Evolutionary conservation across 2,329 filamentous ascomycete genomes (phyloP).

Genomic region (Cladobotryum mycophilum): DNA sequence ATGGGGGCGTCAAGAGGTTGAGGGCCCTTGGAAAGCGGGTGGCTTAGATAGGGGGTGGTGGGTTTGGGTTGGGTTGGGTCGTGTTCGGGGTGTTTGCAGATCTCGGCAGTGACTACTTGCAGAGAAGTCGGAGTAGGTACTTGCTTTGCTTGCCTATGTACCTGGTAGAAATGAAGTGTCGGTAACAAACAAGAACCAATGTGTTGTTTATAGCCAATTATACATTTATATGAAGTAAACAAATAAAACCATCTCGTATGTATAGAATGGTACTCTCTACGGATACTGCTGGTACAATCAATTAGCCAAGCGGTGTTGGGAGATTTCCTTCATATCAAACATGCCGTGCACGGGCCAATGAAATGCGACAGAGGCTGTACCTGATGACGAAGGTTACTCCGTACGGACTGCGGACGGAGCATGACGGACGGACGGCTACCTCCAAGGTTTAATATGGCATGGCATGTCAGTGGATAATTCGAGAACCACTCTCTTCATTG

Average conservation of each 20-base stretch:
- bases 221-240: no score
- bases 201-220: no score
- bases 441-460: neutral
- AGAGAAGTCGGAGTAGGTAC: no score
- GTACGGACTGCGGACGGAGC: neutral
- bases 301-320: neutral
- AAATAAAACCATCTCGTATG: no score
- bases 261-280: no score
- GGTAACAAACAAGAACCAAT: no score
- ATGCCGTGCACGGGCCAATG: slow-evolving; percentile 10
- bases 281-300: no score
- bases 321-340: neutral
- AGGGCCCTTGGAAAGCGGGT: slow-evolving; percentile 40
- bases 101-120: neutral
- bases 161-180: neutral
- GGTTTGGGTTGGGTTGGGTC: neutral
- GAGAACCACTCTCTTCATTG: no score
- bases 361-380: neutral
- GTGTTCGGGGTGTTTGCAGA: neutral
- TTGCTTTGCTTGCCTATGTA: no score
- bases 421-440: neutral
- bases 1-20: slow-evolving; percentile 86
- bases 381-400: slow-evolving; percentile 9
- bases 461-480: slow-evolving; percentile 9
- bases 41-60: slow-evolving; percentile 2